Percentiles rank a stretch among this genome's conserved stretches.
Evolutionary conservation across 140 eudicot species (phyloP).

Genomic region (Ambrosia hybrid): DNA sequence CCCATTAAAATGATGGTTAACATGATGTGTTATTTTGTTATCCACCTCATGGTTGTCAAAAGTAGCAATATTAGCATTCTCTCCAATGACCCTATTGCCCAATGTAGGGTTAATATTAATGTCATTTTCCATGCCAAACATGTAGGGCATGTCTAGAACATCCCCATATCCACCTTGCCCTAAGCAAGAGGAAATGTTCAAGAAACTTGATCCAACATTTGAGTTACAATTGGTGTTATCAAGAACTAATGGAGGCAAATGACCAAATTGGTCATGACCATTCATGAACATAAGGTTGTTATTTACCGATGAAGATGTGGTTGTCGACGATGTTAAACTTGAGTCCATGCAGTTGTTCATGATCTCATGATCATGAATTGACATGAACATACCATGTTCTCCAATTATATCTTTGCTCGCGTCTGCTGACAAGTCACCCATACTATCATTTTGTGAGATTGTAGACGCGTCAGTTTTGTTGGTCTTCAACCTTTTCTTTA

Average conservation of each 20-base stretch:
- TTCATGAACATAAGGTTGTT: constrained; percentile 26
- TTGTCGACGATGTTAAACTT: constrained; percentile 46
- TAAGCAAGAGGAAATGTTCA: constrained; percentile 31
- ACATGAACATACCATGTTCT: constrained; percentile 31
- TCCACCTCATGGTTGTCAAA: constrained; percentile 33
- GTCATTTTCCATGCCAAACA: constrained; percentile 60
- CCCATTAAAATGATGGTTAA: constrained; percentile 35
- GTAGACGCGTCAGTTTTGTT: constrained; percentile 30
- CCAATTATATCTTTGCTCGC: constrained; percentile 6
- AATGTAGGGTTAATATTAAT: constrained; percentile 44
- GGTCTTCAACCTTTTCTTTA: constrained; percentile 68
- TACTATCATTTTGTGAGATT: constrained; percentile 42
- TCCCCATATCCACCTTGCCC: constrained; percentile 38
- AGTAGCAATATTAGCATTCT: constrained; percentile 10
- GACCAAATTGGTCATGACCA: constrained; percentile 35
- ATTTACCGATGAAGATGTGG: constrained; percentile 45
- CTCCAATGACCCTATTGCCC: constrained; percentile 28
- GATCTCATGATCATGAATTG: constrained; percentile 52
- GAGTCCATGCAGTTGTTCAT: constrained; percentile 54
- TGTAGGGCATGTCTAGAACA: constrained; percentile 41
- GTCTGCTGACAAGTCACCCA: constrained; percentile 30
- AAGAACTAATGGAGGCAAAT: constrained; percentile 41
- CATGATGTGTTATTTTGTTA: constrained; percentile 32
- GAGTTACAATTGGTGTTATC: constrained; percentile 30
- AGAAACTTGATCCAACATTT: constrained; percentile 34